Conservation (phyloP, 1,284 basidiomycete species). For the Sutorius eximius region DNA sequence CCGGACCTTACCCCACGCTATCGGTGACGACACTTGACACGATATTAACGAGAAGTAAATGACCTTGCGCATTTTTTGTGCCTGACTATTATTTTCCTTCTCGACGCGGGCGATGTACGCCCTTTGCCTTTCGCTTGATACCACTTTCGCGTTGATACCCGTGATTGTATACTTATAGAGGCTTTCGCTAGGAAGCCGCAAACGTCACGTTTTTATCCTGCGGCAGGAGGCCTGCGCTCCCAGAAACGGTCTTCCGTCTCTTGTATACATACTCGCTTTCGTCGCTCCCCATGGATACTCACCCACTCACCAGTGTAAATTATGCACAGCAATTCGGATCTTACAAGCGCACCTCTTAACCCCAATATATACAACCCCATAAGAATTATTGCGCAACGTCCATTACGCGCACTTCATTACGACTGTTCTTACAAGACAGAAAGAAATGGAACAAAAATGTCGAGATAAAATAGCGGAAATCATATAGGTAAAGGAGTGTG, state of each 20-base stretch:
- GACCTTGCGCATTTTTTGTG: background rate
- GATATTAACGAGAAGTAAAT: background rate
- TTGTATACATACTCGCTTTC: background rate
- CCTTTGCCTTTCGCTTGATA: constrained; percentile 2
- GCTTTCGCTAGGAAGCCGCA: background rate
- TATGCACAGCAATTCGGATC: too few relatives aligned
- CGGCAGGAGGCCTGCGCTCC: background rate
- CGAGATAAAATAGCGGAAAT: constrained; percentile 6
- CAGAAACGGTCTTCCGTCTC: background rate
- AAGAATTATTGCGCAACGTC: background rate
- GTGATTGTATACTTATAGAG: background rate
- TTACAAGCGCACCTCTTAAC: background rate
- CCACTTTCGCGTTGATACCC: constrained; percentile 13
- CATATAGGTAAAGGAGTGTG: constrained; percentile 9
- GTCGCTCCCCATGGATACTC: background rate
- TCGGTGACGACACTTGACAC: background rate
- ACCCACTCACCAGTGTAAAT: background rate
- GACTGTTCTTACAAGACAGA: constrained; percentile 14
- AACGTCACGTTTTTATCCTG: background rate
- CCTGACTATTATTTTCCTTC: background rate
- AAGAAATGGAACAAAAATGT: background rate
- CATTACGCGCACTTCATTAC: background rate
- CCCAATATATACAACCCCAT: background rate
- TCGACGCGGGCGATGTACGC: background rate
- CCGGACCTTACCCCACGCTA: background rate